Conservation (phyloP, 2,329 filamentous ascomycete genomes). For the Fusarium liriodendri region DNA sequence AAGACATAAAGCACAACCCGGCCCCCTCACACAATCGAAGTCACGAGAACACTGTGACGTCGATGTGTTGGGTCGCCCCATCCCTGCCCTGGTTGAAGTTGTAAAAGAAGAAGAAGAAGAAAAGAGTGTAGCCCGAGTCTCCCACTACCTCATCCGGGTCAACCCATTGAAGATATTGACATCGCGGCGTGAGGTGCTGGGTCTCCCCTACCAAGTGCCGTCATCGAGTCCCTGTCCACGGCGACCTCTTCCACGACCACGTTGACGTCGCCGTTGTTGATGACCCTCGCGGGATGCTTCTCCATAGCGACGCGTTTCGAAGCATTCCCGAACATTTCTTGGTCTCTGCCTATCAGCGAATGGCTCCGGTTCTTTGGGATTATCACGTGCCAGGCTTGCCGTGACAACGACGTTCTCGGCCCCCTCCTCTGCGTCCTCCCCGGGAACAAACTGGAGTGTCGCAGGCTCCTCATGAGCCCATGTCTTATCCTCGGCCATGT, state of each 20-base stretch:
- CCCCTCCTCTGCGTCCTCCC: too few relatives aligned
- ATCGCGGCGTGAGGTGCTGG: neutral
- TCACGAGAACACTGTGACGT: too few relatives aligned
- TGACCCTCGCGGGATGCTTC: too few relatives aligned
- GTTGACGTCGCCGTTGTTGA: neutral
- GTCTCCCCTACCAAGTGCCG: neutral
- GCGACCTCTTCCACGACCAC: neutral
- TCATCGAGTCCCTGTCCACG: neutral
- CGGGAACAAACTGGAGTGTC: too few relatives aligned
- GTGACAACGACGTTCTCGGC: neutral
- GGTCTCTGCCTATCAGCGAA: neutral
- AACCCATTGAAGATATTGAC: too few relatives aligned
- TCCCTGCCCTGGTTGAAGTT: too few relatives aligned
- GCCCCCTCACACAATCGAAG: too few relatives aligned
- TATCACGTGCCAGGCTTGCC: neutral
- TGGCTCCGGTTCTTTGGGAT: neutral
- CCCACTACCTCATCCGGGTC: too few relatives aligned
- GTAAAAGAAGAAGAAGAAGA: too few relatives aligned
- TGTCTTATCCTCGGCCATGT: neutral
- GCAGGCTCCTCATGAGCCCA: neutral
- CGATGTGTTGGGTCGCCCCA: too few relatives aligned
- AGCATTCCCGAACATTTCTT: neutral
- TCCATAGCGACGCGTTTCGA: neutral
- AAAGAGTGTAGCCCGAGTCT: too few relatives aligned
- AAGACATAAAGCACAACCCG: neutral